Conservation (phyloP, 140 eudicot genomes). For the Cichorium intybus region DNA sequence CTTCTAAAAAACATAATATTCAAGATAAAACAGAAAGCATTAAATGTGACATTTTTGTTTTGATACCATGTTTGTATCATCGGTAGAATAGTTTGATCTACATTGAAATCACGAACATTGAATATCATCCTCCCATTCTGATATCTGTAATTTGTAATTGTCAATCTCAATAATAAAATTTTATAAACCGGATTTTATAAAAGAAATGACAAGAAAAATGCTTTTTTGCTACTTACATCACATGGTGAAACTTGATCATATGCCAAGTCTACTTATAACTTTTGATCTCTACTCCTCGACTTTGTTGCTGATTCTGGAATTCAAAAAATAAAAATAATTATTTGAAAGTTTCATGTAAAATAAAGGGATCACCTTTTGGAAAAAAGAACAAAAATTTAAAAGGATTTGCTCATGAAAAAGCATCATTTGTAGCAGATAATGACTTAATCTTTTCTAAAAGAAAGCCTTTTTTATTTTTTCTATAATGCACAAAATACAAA, state of each 20-base stretch:
- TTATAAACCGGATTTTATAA: not conserved
- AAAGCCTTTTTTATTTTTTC: too few relatives aligned
- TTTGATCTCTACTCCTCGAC: conserved; percentile 22
- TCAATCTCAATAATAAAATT: not conserved
- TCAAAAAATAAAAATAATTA: not conserved
- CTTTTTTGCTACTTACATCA: conserved; percentile 18
- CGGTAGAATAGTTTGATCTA: conserved; percentile 16
- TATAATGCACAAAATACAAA: too few relatives aligned
- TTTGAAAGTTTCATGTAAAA: not conserved
- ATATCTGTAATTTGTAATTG: conserved; percentile 22
- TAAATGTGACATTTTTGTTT: conserved; percentile 20
- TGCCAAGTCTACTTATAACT: conserved; percentile 23
- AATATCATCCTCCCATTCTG: conserved; percentile 8
- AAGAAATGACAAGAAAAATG: not conserved
- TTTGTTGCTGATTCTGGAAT: conserved; percentile 20
- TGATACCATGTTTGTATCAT: conserved; percentile 27
- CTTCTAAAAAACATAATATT: not conserved
- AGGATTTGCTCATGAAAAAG: too few relatives aligned
- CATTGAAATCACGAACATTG: conserved; percentile 21
- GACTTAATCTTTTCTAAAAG: too few relatives aligned
- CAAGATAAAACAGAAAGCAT: conserved; percentile 14
- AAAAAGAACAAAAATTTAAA: too few relatives aligned
- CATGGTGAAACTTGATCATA: conserved; percentile 17
- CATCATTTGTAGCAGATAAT: too few relatives aligned
- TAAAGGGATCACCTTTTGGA: not conserved